These are phyloP conservation scores for Keithomyces neogunnii DNA, from an alignment of 2,329 filamentous ascomycete genomes.

Conservation along the genomic window DNA sequence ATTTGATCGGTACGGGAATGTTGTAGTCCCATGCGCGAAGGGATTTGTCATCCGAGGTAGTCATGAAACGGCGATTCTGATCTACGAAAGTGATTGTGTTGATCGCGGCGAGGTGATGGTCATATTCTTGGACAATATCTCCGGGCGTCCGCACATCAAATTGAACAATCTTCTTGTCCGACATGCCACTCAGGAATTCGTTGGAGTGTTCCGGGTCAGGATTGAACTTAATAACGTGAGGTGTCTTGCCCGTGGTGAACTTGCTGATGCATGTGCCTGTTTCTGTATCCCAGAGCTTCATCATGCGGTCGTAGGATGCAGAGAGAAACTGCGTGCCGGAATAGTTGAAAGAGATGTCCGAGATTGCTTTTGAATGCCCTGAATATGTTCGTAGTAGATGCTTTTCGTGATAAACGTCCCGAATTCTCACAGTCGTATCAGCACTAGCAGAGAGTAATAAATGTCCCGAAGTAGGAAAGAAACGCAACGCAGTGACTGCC, in stretches of 20 bases:
- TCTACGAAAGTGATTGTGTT: conserved; percentile 98
- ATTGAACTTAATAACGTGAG: conserved; percentile 92
- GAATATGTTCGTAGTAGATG: conserved; percentile 86
- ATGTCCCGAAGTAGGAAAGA: conserved; percentile 84
- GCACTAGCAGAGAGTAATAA: conserved; percentile 83
- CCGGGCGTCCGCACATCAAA: conserved; percentile 76
- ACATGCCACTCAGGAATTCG: conserved; percentile 95
- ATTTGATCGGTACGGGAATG: conserved; percentile 97
- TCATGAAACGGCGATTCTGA: conserved; percentile 90
- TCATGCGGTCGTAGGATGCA: conserved; percentile 86
- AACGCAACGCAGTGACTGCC: conserved; percentile 78
- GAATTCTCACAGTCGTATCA: conserved; percentile 85
- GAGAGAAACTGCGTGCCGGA: conserved; percentile 81
- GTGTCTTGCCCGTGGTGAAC: conserved; percentile 90
- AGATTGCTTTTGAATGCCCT: conserved; percentile 83
- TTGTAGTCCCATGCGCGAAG: conserved; percentile 97
- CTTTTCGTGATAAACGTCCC: conserved; percentile 85
- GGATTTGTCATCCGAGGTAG: conserved; percentile 94
- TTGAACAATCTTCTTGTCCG: conserved; percentile 97
- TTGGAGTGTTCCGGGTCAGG: conserved; percentile 66
- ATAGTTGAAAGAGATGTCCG: conserved; percentile 80
- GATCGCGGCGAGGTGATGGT: conserved; percentile 94
- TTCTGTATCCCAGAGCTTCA: conserved; percentile 98
- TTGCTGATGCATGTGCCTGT: conserved; percentile 80
- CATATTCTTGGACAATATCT: conserved; percentile 90